Evolutionary conservation across 805 yeast genomes (phyloP).

Genomic region (Myxozyma udenii): DNA sequence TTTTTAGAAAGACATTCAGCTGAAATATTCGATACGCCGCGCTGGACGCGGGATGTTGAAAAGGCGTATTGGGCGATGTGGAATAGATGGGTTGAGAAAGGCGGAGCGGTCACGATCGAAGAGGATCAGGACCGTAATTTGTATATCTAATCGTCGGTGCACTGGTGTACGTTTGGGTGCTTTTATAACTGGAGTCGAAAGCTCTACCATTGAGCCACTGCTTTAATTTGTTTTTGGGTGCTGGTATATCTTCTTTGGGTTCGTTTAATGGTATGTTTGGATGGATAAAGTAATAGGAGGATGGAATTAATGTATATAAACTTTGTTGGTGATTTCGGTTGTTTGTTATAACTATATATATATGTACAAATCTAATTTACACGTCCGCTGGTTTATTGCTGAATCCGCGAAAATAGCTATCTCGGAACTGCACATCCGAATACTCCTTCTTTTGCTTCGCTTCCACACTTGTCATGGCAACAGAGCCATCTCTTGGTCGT

Average conservation of each 20-base stretch:
- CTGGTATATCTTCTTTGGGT: too few species aligned
- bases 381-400: too few species aligned
- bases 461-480: not conserved
- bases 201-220: conserved; percentile 81
- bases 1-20: conserved; percentile 30
- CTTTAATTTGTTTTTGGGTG: too few species aligned
- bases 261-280: too few species aligned
- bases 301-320: too few species aligned
- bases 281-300: too few species aligned
- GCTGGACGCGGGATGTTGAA: conserved; percentile 35
- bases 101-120: conserved; percentile 20
- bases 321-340: too few species aligned
- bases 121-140: conserved; percentile 21
- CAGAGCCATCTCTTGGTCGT: conserved; percentile 46
- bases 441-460: conserved; percentile 38
- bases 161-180: too few species aligned
- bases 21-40: conserved; percentile 33
- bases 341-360: too few species aligned
- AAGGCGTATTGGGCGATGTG: conserved; percentile 34
- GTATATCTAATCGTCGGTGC: conserved; percentile 5
- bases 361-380: too few species aligned
- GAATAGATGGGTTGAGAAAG: conserved; percentile 34
- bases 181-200: conserved; percentile 71
- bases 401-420: conserved; percentile 71
- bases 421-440: conserved; percentile 60